Conservation (phyloP, 768 basidiomycete species). For the Leccinum subtestaceum region DNA sequence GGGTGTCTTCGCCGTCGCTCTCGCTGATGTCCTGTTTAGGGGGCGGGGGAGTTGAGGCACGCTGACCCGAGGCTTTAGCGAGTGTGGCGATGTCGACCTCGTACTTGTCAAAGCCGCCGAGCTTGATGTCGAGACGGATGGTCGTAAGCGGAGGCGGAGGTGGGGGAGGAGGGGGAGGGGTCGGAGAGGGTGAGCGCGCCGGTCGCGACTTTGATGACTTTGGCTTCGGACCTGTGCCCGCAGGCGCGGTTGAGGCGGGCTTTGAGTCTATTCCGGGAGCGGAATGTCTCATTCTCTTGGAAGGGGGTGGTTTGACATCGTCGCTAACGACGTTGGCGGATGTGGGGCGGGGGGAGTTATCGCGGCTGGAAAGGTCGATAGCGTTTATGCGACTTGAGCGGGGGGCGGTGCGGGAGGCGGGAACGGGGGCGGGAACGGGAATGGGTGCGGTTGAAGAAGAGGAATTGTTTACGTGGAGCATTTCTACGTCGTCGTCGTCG, state of each 20-base stretch:
- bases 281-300: constrained; percentile 29
- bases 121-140: constrained; percentile 62
- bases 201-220: constrained; percentile 47
- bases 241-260: constrained; percentile 26
- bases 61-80: constrained; percentile 65
- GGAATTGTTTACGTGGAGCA: constrained; percentile 19
- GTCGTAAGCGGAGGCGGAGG: constrained; percentile 55
- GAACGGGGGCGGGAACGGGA: not conserved
- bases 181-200: constrained; percentile 52
- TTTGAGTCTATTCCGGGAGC: constrained; percentile 25
- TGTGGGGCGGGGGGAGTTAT: constrained; percentile 22
- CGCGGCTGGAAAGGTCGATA: constrained; percentile 31
- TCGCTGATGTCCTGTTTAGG: constrained; percentile 53
- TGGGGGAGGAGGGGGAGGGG: constrained; percentile 45
- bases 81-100: constrained; percentile 62
- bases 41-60: constrained; percentile 52
- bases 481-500: constrained; percentile 31
- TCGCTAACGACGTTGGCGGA: constrained; percentile 18
- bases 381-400: constrained; percentile 16
- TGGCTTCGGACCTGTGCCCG: constrained; percentile 44
- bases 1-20: constrained; percentile 48
- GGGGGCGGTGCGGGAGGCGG: constrained; percentile 8
- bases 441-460: not conserved
- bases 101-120: constrained; percentile 74
- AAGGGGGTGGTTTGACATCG: constrained; percentile 28